A percentile compares a stretch with the other conserved stretches of the same genome.
Evolutionary conservation across 2,329 filamentous ascomycete genomes (phyloP).

Genomic region (Botrytis galanthina): DNA sequence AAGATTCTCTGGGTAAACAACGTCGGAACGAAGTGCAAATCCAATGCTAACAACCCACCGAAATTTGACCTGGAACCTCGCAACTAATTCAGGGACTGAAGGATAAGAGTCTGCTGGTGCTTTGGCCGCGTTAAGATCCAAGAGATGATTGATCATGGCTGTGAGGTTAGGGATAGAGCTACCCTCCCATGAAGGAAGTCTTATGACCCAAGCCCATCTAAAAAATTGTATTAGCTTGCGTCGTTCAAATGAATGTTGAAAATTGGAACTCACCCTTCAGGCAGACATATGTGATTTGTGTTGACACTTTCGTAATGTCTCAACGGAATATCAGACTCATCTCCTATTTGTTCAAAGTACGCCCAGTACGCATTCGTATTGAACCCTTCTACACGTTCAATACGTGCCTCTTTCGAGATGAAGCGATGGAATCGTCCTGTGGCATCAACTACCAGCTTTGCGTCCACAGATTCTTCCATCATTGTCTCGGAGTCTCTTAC

Average conservation of each 20-base stretch:
- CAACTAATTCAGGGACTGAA: conserved; percentile 27
- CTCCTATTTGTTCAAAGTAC: conserved; percentile 28
- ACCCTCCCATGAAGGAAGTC: conserved; percentile 34
- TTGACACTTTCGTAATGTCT: conserved; percentile 31
- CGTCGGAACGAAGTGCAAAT: conserved; percentile 30
- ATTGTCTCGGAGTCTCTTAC: conserved; percentile 16
- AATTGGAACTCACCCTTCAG: conserved; percentile 28
- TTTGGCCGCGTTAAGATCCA: conserved; percentile 29
- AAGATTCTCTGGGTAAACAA: conserved; percentile 29
- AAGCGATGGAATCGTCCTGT: conserved; percentile 31
- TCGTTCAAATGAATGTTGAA: neutral
- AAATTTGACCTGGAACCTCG: conserved; percentile 32
- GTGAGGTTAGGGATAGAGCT: conserved; percentile 32
- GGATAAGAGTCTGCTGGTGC: conserved; percentile 29
- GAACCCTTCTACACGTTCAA: conserved; percentile 29
- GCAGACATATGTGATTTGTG: conserved; percentile 36
- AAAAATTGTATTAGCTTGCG: neutral
- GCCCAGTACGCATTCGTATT: conserved; percentile 31
- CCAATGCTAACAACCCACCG: conserved; percentile 33
- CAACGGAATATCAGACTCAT: conserved; percentile 33
- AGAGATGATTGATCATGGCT: conserved; percentile 34
- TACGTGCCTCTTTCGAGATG: conserved; percentile 27
- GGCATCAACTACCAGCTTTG: conserved; percentile 31
- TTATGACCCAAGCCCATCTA: conserved; percentile 36
- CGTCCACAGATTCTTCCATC: conserved; percentile 21